Base-by-base conservation (phyloP, 2,329 filamentous ascomycete species). In the Chrysoporthe austroafricana region DNA sequence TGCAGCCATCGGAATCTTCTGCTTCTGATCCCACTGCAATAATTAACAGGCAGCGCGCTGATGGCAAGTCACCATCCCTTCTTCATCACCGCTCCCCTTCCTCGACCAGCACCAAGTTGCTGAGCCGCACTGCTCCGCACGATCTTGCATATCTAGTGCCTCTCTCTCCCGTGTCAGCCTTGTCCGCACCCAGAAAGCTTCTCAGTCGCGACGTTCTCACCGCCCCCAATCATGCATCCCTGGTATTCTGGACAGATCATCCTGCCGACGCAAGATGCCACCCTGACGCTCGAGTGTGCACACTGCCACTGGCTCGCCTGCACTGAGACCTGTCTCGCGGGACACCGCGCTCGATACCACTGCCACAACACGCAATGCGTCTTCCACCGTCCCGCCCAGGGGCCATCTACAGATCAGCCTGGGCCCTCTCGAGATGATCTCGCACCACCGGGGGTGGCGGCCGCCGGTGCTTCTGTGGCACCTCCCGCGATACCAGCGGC, bases 331-430 rank as follows among this genome's bases (percentile, higher is more conserved):
- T 68, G 66, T 36, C 50, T 66, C 4, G 58, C 50, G 1, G 26
- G 2, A 4, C 63, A 68, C 36, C 26, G 63, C 0, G 36, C 58
- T 4, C n/a, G 18, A 13, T 68, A 66, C 36, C 8, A 18, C 36
- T 68, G 66, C 52, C 66, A 66, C 34, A 68, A 68, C 50, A n/a
- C 34, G 0, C 5, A 5, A 2, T 68, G 66, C 11, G 7, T 32
- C 13, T 66, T 62, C 36, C 63, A 66, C 43, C 11, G 18, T 4
- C 57, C 62, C 13, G 13, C 7, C 14, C 58, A 50, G 5, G n/a
- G 26, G 1, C 50, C 11, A 16, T 8, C 36, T 1, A 36, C 34
- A 16, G 4, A 13, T 34, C 11, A 16, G 50, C 50, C 50, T 32
- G 50, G 4, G 8, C 9, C 21, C 16, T 1, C 50, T 32, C 9